Percentiles rank a stretch among this genome's conserved stretches.
Evolutionary conservation across 352 stramenopile genomes (phyloP).

Genomic region (Pseudoperonospora humuli): DNA sequence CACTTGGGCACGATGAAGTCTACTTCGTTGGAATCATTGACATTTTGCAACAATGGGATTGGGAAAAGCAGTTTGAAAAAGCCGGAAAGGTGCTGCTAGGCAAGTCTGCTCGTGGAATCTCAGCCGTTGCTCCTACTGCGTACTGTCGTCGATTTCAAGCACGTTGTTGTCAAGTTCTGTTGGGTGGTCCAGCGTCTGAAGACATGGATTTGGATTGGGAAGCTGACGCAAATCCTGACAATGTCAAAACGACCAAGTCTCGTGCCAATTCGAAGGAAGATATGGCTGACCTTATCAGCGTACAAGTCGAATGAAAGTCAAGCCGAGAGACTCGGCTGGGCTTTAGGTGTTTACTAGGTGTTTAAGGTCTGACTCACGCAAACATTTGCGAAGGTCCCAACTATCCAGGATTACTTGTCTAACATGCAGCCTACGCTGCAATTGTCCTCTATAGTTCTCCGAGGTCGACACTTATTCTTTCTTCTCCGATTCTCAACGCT

Average conservation of each 20-base stretch:
- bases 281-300: conserved; percentile 12
- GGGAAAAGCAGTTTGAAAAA: conserved; percentile 71
- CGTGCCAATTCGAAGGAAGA: conserved; percentile 22
- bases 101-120: conserved; percentile 60
- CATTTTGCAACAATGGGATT: conserved; percentile 80
- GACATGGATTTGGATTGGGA: conserved; percentile 25
- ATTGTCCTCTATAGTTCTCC: too few species aligned
- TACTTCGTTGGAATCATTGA: conserved; percentile 84
- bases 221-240: conserved; percentile 5
- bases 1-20: conserved; percentile 34
- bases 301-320: conserved; percentile 20
- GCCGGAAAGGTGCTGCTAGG: conserved; percentile 63
- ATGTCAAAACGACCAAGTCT: conserved; percentile 11
- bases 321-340: too few species aligned
- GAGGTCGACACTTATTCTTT: too few species aligned
- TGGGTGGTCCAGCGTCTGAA: conserved; percentile 21
- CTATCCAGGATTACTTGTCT: too few species aligned
- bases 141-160: conserved; percentile 67
- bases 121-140: conserved; percentile 44
- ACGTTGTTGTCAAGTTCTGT: conserved; percentile 44
- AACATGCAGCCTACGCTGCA: too few species aligned
- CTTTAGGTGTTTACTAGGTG: too few species aligned
- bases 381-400: too few species aligned
- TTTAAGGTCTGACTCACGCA: too few species aligned
- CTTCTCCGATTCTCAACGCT: too few species aligned